phyloP scores from a whole-genome alignment of 2,329 filamentous ascomycete genomes.

The Venturia aucupariae region DNA sequence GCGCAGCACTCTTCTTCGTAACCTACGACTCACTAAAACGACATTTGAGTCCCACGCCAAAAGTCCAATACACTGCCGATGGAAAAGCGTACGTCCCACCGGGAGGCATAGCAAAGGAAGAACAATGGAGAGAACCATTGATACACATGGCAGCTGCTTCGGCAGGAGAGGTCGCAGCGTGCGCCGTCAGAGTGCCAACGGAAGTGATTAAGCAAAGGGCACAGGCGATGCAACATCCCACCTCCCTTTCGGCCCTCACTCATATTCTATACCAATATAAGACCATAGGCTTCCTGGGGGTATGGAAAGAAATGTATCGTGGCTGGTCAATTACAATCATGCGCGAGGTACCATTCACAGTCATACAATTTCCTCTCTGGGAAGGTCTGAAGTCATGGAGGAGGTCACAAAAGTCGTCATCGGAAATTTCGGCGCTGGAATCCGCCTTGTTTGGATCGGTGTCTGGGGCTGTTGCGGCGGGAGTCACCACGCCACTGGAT shows the following conservation, averaged over 20 bases:
- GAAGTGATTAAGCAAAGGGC: constrained; percentile 97
- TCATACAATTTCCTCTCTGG: constrained; percentile 97
- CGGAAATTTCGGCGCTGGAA: constrained; percentile 57
- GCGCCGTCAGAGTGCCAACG: constrained; percentile 83
- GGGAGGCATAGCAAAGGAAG: constrained; percentile 14
- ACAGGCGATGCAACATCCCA: constrained; percentile 75
- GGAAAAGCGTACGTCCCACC: constrained; percentile 22
- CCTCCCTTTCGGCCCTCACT: constrained; percentile 55
- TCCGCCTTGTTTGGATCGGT: constrained; percentile 78
- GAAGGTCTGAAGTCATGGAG: constrained; percentile 77
- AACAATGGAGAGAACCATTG: constrained; percentile 23
- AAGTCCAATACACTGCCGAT: constrained; percentile 14
- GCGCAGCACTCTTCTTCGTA: constrained; percentile 94
- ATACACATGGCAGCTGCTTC: constrained; percentile 77
- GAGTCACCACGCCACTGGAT: constrained; percentile 83
- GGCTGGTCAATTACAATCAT: constrained; percentile 90
- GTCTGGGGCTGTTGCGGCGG: constrained; percentile 78
- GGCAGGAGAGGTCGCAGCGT: constrained; percentile 83
- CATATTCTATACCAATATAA: constrained; percentile 50
- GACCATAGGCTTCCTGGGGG: constrained; percentile 38
- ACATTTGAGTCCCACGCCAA: constrained; percentile 7
- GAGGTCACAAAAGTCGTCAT: constrained; percentile 25
- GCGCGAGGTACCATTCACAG: constrained; percentile 92
- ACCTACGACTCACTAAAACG: constrained; percentile 70
- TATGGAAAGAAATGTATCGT: constrained; percentile 79